phyloP scores from a whole-genome alignment of 306 rosid genomes.

The Boehmeria nivea region DNA sequence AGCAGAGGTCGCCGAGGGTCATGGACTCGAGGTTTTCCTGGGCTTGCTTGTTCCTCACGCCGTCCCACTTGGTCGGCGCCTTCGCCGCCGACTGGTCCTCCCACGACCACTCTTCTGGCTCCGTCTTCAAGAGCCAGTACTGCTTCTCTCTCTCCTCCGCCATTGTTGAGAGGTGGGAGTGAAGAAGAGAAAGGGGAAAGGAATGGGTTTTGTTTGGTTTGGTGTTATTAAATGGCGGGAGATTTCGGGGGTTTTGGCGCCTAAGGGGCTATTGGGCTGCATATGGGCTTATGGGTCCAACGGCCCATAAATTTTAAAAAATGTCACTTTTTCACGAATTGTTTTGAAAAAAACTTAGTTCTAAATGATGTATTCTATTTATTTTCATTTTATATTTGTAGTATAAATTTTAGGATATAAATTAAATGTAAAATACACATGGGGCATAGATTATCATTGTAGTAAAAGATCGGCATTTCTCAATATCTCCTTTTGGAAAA shows the following conservation, averaged over 20 bases:
- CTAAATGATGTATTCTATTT: no score
- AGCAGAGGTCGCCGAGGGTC: conserved; percentile 57
- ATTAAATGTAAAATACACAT: no score
- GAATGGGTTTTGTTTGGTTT: background rate
- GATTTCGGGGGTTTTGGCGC: conserved; percentile 3
- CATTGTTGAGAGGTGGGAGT: background rate
- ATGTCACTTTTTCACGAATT: no score
- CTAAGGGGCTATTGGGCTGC: background rate
- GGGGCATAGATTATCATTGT: no score
- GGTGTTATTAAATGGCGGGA: conserved; percentile 2
- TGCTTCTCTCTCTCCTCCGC: conserved; percentile 9
- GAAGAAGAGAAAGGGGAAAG: background rate
- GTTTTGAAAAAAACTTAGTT: no score
- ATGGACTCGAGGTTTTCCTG: conserved; percentile 74
- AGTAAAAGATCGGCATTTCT: no score
- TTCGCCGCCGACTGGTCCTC: conserved; percentile 59
- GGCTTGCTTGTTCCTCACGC: conserved; percentile 86
- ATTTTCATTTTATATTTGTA: no score
- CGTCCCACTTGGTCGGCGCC: conserved; percentile 67
- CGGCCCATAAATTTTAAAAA: no score
- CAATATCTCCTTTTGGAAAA: no score
- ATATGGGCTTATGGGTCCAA: background rate
- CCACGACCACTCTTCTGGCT: conserved; percentile 88
- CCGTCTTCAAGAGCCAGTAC: conserved; percentile 71
- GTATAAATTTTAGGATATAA: no score